A percentile compares a stretch with the other conserved stretches of the same genome.
These are phyloP conservation scores for Parascedosporium putredinis DNA, from an alignment of 2,329 filamentous ascomycete species.

Conservation along the genomic window DNA sequence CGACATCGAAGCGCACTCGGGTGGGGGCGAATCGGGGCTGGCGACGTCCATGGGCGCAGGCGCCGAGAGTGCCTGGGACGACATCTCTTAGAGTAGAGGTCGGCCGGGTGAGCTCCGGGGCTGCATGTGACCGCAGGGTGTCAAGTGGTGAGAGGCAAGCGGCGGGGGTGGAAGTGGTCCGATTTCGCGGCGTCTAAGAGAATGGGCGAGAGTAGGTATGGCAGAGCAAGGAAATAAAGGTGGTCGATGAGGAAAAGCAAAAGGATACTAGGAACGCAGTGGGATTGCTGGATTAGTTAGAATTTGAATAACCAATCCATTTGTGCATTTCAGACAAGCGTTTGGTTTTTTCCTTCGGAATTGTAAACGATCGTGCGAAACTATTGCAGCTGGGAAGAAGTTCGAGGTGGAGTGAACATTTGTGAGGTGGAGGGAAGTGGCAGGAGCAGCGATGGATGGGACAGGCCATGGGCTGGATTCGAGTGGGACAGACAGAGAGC, in stretches of 20 bases:
- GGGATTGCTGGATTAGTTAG: background rate
- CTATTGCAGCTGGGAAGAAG: background rate
- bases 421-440: background rate
- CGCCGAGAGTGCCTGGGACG: constrained; percentile 2
- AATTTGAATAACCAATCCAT: constrained; percentile 3
- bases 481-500: too few relatives aligned
- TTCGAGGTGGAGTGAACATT: background rate
- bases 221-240: background rate
- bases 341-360: background rate
- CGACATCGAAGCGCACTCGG: constrained; percentile 3
- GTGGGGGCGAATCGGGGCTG: background rate
- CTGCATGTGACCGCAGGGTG: constrained; percentile 2
- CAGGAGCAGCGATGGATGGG: background rate
- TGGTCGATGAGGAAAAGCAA: too few relatives aligned
- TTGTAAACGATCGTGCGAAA: background rate
- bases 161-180: background rate
- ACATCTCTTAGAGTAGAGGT: constrained; percentile 8
- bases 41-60: background rate
- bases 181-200: background rate
- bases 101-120: background rate
- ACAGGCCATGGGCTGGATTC: background rate
- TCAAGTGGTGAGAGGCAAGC: background rate
- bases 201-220: background rate
- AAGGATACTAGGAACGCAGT: too few relatives aligned
- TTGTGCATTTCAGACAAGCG: background rate